phyloP scores from a whole-genome alignment of 1,139 yeast genomes.

The Debaryomyces sp. region DNA sequence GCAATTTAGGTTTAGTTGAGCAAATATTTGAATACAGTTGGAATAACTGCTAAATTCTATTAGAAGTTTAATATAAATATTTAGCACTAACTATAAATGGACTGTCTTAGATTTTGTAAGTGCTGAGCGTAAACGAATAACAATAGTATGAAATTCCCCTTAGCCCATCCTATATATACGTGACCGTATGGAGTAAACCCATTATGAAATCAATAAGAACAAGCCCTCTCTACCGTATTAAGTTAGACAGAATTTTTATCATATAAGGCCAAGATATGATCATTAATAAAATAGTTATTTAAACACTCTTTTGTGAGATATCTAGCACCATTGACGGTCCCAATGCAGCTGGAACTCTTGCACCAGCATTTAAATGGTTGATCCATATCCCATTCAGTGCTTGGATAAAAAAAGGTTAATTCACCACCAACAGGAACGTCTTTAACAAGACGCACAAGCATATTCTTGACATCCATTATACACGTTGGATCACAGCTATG shows the following conservation, averaged over 20 bases:
- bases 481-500: constrained; percentile 9
- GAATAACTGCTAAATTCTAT: no score
- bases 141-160: no score
- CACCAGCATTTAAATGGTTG: constrained; percentile 10
- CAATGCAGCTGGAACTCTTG: constrained; percentile 4
- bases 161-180: no score
- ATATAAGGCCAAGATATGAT: constrained; percentile 6
- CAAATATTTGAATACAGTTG: no score
- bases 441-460: constrained; percentile 7
- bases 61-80: no score
- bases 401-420: constrained; percentile 9
- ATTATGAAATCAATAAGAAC: not conserved
- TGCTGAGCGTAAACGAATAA: no score
- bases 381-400: constrained; percentile 11
- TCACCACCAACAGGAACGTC: constrained; percentile 8
- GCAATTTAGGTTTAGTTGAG: no score
- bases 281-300: constrained; percentile 7
- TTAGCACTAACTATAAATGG: no score
- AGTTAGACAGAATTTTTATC: not conserved
- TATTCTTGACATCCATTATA: constrained; percentile 7
- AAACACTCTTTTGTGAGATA: constrained; percentile 6
- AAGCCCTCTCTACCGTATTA: not conserved
- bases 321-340: constrained; percentile 7
- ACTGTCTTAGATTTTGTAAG: no score
- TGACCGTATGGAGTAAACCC: not conserved